Conservation (phyloP, 2,329 filamentous ascomycete genomes). For the Calonectria crousiana region DNA sequence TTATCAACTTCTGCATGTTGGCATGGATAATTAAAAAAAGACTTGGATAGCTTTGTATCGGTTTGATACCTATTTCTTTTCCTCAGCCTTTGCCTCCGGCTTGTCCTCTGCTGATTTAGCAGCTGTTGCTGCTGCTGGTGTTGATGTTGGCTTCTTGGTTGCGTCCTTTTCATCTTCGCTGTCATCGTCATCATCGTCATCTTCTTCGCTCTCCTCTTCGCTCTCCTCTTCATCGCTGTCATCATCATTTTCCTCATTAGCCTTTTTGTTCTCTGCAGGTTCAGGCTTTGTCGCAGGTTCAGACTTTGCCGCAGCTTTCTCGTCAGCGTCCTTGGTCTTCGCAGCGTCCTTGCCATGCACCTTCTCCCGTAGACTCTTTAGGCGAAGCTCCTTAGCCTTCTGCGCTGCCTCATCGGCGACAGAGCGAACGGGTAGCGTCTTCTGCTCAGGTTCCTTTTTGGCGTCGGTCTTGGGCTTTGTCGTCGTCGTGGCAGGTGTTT, state of each 20-base stretch:
- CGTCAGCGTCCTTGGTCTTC: constrained; percentile 23
- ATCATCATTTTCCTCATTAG: constrained; percentile 6
- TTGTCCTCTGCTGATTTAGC: constrained; percentile 6
- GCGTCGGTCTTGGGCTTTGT: constrained; percentile 31
- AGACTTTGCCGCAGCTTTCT: not conserved
- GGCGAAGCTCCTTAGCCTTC: constrained; percentile 71
- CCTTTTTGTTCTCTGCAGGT: not conserved
- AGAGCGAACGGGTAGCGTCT: constrained; percentile 60
- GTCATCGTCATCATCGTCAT: constrained; percentile 9
- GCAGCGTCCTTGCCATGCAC: constrained; percentile 61
- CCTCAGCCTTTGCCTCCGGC: constrained; percentile 16
- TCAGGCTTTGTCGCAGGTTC: not conserved
- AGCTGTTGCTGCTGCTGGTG: not conserved
- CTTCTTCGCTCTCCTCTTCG: constrained; percentile 25
- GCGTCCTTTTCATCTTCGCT: not conserved
- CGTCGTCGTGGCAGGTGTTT: constrained; percentile 30
- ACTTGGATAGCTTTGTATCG: constrained; percentile 1
- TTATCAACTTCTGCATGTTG: constrained; percentile 18
- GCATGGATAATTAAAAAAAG: constrained; percentile 20
- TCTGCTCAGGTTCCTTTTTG: constrained; percentile 43
- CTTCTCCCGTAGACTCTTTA: constrained; percentile 67
- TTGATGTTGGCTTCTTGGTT: not conserved
- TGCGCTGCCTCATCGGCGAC: constrained; percentile 75
- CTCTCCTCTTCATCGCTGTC: constrained; percentile 28
- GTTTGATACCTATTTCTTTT: constrained; percentile 25